Conservation (phyloP, 2,329 filamentous ascomycete species). For the Neofusicoccum cordaticola region DNA sequence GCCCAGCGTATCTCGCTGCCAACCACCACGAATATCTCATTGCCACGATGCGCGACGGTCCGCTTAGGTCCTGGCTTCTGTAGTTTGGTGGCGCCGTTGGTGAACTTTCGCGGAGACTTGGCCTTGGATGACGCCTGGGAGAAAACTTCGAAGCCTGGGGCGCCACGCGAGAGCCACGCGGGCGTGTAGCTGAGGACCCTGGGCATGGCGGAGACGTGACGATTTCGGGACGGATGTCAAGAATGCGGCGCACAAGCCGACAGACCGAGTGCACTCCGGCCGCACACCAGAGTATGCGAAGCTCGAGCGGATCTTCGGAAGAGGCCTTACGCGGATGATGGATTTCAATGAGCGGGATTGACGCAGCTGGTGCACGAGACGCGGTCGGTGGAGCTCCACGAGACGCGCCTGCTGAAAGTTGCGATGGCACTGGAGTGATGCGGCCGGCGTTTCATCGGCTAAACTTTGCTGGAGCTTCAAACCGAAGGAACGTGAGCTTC, state of each 20-base stretch:
- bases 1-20: constrained; percentile 92
- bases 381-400: background rate
- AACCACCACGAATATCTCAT: constrained; percentile 83
- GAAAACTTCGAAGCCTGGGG: constrained; percentile 78
- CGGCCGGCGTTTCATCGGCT: background rate
- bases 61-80: constrained; percentile 43
- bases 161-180: constrained; percentile 76
- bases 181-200: constrained; percentile 84
- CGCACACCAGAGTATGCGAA: background rate
- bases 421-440: background rate
- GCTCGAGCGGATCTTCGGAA: background rate
- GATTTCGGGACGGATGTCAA: background rate
- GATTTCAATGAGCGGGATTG: background rate
- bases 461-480: constrained; percentile 7
- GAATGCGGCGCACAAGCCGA: background rate
- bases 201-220: constrained; percentile 59
- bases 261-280: background rate
- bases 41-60: constrained; percentile 76
- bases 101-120: constrained; percentile 32
- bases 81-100: constrained; percentile 24
- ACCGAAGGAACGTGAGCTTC: constrained; percentile 1
- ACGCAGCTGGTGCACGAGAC: background rate
- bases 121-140: constrained; percentile 46
- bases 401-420: constrained; percentile 11
- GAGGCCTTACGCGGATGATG: background rate